Evolutionary conservation across 2,329 filamentous ascomycete genomes (phyloP).

Genomic region (Myriangium duriaei): DNA sequence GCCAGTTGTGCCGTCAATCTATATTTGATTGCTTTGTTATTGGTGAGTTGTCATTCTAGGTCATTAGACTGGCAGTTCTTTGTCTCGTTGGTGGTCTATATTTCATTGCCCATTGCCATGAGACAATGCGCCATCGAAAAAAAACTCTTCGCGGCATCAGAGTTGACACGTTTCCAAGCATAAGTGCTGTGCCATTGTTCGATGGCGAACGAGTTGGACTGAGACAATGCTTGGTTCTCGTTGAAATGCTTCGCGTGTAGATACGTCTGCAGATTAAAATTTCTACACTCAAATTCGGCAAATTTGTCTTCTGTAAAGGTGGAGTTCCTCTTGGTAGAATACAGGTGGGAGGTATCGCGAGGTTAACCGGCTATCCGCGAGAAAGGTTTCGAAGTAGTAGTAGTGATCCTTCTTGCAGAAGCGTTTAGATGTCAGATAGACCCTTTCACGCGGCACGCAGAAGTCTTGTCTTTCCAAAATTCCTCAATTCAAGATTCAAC

Average conservation of each 20-base stretch:
- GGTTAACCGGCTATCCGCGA: too few relatives aligned
- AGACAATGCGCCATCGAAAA: constrained; percentile 6
- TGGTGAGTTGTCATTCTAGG: neutral
- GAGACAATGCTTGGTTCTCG: constrained; percentile 3
- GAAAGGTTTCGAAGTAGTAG: too few relatives aligned
- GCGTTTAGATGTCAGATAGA: too few relatives aligned
- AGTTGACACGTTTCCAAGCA: constrained; percentile 3
- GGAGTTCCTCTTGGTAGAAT: too few relatives aligned
- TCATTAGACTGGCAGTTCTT: constrained; percentile 2
- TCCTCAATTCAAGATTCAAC: too few relatives aligned
- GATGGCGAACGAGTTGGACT: constrained; percentile 6
- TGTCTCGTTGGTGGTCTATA: constrained; percentile 2
- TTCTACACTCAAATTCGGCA: too few relatives aligned
- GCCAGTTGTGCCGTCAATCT: constrained; percentile 4
- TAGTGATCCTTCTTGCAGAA: too few relatives aligned
- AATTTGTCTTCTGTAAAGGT: too few relatives aligned
- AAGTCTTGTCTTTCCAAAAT: too few relatives aligned
- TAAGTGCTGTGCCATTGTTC: constrained; percentile 6
- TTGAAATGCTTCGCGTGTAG: constrained; percentile 3
- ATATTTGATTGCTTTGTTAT: constrained; percentile 8
- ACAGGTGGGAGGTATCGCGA: too few relatives aligned
- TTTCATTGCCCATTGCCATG: constrained; percentile 9
- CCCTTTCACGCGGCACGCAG: too few relatives aligned
- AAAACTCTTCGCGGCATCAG: neutral
- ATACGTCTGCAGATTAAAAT: constrained; percentile 6